Base-by-base conservation (phyloP, 768 basidiomycete species). In the Lepiota subincarnata region DNA sequence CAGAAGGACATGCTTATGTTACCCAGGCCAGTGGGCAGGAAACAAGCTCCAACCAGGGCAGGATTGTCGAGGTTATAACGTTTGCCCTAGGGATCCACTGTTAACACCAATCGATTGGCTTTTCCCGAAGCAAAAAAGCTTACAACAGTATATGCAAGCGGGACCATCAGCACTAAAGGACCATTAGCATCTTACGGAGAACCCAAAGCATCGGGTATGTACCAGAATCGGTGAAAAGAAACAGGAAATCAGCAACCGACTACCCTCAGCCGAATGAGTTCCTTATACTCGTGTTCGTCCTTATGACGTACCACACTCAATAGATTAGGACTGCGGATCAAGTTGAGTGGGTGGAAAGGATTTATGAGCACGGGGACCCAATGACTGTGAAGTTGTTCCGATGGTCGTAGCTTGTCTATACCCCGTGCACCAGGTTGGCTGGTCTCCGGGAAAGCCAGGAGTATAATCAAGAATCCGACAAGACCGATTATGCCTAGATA, bases 71-170 rank as follows among this genome's bases (percentile, higher is more conserved):
- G 78, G 22, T 69, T 60, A 59, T 82, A 84, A 19, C 71, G 69
- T 19, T 60, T 66, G 1, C 79, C 86, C 84, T 86, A 24, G 55
- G 13, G 28, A 0, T 74, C 7, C 45, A 14, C n/a, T n/a, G n/a
- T 31, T 31, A 34, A 18, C 4, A 6, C 14, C 6, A 7, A 18
- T 36, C 3, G 22, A 39, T 4, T 6, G n/a, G 19, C 16, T 14
- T 41, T n/a, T 6, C 1, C 18, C 22, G 24, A 24, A 24, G 5
- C 0, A 51, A 42, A 6, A 76, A 14, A 14, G 65, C 80, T 59
- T 56, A 87, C 86, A 19, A 89, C 72, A 0, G 86, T 87, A 56
- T 82, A 85, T 0, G 84, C 75, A 7, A 89, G 65, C 0, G 87
- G 87, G 13, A 84, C 64, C 42, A 87, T 62, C 2, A 87, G 53